Evolutionary conservation across 129 eudicot genomes (phyloP).

Genomic region (Flaveria bidentis): DNA sequence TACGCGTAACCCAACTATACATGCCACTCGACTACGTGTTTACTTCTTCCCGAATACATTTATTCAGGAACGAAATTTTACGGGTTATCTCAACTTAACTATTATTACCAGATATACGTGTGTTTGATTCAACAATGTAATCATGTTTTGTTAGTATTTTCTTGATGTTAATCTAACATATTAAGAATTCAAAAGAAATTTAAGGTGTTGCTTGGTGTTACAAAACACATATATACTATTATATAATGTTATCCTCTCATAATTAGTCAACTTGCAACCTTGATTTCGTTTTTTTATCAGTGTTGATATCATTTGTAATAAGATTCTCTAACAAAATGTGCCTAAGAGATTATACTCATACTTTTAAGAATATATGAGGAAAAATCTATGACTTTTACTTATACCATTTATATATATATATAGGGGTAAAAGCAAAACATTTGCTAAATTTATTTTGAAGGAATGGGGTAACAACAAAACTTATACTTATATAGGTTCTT

Average conservation of each 20-base stretch:
- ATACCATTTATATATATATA: too few relatives aligned
- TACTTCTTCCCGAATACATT: not conserved
- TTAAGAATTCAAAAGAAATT: not conserved
- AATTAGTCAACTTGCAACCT: slow-evolving; percentile 18
- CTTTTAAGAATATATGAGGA: too few relatives aligned
- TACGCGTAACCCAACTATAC: too few relatives aligned
- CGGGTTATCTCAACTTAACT: not conserved
- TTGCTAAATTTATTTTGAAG: too few relatives aligned
- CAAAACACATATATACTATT: not conserved
- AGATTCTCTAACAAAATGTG: too few relatives aligned
- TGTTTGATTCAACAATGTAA: not conserved
- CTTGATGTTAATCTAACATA: slow-evolving; percentile 12
- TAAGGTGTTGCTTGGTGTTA: slow-evolving; percentile 19
- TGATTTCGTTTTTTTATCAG: not conserved
- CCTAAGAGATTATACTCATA: too few relatives aligned
- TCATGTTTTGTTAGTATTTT: slow-evolving; percentile 3
- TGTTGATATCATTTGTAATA: not conserved
- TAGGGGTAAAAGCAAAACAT: too few relatives aligned
- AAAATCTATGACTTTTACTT: too few relatives aligned
- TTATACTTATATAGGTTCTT: too few relatives aligned
- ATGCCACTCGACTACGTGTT: too few relatives aligned
- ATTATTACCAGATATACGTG: not conserved
- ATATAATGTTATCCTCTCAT: slow-evolving; percentile 21
- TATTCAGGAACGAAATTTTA: not conserved
- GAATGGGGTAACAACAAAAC: too few relatives aligned